Evolutionary conservation across 257 asterid species (phyloP).

Genomic region (Nicotiana tomentosiformis): DNA sequence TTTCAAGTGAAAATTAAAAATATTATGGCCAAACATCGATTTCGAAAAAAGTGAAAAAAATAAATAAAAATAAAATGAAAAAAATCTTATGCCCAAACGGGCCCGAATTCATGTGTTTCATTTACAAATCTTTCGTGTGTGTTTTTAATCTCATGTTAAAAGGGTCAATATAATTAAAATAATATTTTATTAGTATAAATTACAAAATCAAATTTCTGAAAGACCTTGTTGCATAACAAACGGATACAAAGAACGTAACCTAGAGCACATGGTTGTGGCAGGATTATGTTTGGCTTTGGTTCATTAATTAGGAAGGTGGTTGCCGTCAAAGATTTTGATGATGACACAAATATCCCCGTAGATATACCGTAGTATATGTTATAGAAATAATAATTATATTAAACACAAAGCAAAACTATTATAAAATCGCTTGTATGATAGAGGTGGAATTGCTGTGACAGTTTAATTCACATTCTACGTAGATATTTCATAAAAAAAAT

Average conservation of each 20-base stretch:
- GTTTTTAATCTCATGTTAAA: too few relatives aligned
- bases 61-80: too few relatives aligned
- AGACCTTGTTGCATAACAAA: not conserved
- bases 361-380: not conserved
- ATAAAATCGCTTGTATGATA: not conserved
- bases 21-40: too few relatives aligned
- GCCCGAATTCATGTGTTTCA: not conserved
- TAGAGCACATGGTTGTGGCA: constrained; percentile 4
- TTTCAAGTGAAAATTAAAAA: too few relatives aligned
- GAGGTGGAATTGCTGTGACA: not conserved
- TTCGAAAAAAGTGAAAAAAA: too few relatives aligned
- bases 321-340: not conserved
- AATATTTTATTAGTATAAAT: not conserved
- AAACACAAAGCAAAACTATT: not conserved
- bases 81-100: too few relatives aligned
- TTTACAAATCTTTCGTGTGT: not conserved
- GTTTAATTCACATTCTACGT: not conserved
- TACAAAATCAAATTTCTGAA: not conserved
- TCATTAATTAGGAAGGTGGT: not conserved
- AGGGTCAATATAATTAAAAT: not conserved
- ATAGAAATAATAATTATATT: not conserved
- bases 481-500: not conserved
- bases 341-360: not conserved
- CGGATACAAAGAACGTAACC: not conserved
- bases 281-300: not conserved